These are phyloP conservation scores for Claviceps arundinis DNA, from an alignment of 2,329 filamentous ascomycete species.

Conservation along the genomic window DNA sequence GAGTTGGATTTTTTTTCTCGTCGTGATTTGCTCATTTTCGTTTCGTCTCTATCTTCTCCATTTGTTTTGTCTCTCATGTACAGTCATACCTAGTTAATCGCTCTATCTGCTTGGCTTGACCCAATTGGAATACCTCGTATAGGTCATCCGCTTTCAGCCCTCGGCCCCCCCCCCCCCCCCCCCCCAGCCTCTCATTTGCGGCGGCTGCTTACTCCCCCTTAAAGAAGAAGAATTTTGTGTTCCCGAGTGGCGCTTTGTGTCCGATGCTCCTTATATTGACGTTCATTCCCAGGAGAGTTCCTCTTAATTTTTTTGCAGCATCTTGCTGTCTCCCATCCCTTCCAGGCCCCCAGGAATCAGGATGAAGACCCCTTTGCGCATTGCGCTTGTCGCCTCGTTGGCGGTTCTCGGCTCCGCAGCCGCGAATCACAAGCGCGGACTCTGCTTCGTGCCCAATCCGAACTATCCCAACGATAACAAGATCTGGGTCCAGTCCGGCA, in stretches of 20 bases:
- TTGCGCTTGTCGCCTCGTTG: constrained; percentile 9
- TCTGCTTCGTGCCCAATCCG: constrained; percentile 50
- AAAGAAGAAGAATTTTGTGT: neutral
- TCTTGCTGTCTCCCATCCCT: neutral
- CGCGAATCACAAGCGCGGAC: constrained; percentile 49
- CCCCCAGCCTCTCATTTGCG: neutral
- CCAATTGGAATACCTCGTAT: neutral
- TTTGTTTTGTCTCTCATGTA: no score
- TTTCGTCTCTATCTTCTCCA: no score
- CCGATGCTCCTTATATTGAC: neutral
- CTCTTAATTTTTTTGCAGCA: neutral
- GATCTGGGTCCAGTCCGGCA: constrained; percentile 45
- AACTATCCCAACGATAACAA: constrained; percentile 46
- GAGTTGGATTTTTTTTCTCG: no score
- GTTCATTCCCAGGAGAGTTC: no score
- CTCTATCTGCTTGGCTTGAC: no score
- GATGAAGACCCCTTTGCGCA: neutral
- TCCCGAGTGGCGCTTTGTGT: neutral
- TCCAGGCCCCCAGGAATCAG: neutral
- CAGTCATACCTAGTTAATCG: no score
- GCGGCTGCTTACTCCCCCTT: neutral
- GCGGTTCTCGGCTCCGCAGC: constrained; percentile 14
- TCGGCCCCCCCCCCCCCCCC: neutral
- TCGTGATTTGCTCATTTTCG: no score
- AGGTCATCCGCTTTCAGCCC: neutral